These are phyloP conservation scores for Prunella vulgaris DNA, from an alignment of 257 asterid species.

Conservation along the genomic window DNA sequence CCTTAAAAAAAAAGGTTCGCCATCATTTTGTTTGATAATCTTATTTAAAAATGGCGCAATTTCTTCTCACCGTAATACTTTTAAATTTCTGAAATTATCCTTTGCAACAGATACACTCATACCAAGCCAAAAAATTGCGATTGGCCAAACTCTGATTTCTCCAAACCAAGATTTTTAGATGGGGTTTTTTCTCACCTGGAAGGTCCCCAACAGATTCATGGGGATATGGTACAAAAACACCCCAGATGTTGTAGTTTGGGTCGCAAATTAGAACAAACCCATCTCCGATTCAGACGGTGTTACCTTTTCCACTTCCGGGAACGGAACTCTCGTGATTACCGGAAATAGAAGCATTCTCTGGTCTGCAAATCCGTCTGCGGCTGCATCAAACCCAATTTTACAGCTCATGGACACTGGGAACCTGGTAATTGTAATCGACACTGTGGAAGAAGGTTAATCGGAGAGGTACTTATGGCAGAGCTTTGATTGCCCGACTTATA, in stretches of 20 bases:
- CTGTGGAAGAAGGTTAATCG: neutral
- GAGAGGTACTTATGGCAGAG: neutral
- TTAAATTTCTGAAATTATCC: neutral
- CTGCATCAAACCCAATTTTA: slow-evolving; percentile 4
- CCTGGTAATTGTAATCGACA: slow-evolving; percentile 12
- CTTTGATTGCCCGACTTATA: neutral
- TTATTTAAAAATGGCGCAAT: neutral
- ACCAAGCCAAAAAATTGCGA: slow-evolving; percentile 11
- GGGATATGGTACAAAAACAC: slow-evolving; percentile 34
- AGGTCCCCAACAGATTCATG: slow-evolving; percentile 3
- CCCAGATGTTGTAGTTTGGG: slow-evolving; percentile 28
- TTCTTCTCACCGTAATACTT: neutral
- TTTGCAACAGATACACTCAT: slow-evolving; percentile 12
- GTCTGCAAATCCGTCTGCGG: slow-evolving; percentile 11
- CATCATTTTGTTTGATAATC: neutral
- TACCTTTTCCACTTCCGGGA: neutral
- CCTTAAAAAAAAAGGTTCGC: too few relatives aligned
- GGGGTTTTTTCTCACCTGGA: slow-evolving; percentile 32
- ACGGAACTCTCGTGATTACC: slow-evolving; percentile 5
- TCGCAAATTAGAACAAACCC: slow-evolving; percentile 27
- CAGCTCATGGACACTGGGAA: slow-evolving; percentile 27
- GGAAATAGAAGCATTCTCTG: slow-evolving; percentile 8
- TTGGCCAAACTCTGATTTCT: slow-evolving; percentile 10
- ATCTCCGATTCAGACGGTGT: neutral
- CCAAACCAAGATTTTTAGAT: neutral